Percentiles rank a stretch among this genome's conserved stretches.
Conservation (phyloP, 139 green algal species). For the Closterium sp. region DNA sequence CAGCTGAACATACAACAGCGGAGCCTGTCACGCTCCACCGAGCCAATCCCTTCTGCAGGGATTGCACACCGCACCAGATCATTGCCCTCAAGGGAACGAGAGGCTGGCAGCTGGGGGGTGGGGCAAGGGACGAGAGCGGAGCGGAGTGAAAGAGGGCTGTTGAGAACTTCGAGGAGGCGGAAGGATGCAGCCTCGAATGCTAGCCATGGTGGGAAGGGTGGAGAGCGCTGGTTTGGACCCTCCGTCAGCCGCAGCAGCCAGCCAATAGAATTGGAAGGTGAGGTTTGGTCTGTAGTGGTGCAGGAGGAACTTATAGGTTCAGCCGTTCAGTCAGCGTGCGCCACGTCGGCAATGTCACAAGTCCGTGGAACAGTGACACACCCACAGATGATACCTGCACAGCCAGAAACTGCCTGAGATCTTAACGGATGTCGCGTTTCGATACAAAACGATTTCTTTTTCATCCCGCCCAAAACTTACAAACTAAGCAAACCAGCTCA, state of each 20-base stretch:
- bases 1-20: too few species aligned
- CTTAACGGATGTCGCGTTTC: neutral
- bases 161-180: neutral
- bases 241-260: neutral
- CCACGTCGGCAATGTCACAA: neutral
- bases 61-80: too few species aligned
- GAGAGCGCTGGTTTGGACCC: neutral
- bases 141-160: too few species aligned
- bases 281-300: neutral
- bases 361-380: neutral
- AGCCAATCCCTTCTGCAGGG: too few species aligned
- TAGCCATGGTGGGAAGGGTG: too few species aligned
- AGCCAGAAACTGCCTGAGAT: neutral
- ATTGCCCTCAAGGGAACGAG: too few species aligned
- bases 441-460: too few species aligned
- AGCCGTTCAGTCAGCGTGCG: neutral
- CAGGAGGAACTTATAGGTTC: neutral
- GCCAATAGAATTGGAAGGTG: neutral
- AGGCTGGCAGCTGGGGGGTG: too few species aligned
- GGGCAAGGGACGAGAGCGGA: too few species aligned
- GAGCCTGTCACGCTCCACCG: too few species aligned
- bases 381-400: neutral
- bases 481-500: too few species aligned
- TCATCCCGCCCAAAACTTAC: too few species aligned
- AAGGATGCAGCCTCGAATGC: neutral